Base-by-base conservation (phyloP, 192 early-diverging fungal species). In the Entrophospora sp. region DNA sequence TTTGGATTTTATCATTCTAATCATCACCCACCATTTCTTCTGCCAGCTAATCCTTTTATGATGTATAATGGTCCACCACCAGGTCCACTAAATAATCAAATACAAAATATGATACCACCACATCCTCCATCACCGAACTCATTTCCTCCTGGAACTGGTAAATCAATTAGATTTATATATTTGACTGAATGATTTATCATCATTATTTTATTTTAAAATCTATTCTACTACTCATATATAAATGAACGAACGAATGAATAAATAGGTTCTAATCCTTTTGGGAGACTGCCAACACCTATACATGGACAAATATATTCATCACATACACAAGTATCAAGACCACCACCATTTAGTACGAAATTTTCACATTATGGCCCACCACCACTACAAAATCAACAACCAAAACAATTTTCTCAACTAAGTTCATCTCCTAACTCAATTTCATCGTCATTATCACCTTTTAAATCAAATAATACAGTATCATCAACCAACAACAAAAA, bases 301-400 rank as follows among this genome's bases (percentile, higher is more conserved):
- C n/a, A n/a, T n/a, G n/a, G n/a, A n/a, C 38, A 9, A 9, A 40
- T n/a, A 5, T 20, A 48, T 5, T 18, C 46, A 25, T 34, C 20
- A 8, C 20, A 64, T 51, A 2, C 36, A 1, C 42, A 37, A 8
- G 13, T 30, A 24, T 14, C 46, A 25, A 16, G 62, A 35, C 62
- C 62, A 9, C 62, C 31, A 14, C 35, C 62, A 22, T 36, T 48
- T 34, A 51, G 32, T 37, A 22, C 62, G 18, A 44, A 34, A 51
- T 46, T 49, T 64, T 64, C 62, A 14, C 62, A 64, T 51, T 64
- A 64, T 37, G 62, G 62, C 4, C 62, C 62, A 36, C 62, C 62
- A 27, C 62, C 59, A 44, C 59, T 22, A 9, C n/a, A 14, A 61
- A 20, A 18, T 18, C 45, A 7, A 48, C n/a, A n/a, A n/a, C 10